Evolutionary conservation across 2,329 filamentous ascomycete species (phyloP).

Genomic region (Rosellinia necatrix): DNA sequence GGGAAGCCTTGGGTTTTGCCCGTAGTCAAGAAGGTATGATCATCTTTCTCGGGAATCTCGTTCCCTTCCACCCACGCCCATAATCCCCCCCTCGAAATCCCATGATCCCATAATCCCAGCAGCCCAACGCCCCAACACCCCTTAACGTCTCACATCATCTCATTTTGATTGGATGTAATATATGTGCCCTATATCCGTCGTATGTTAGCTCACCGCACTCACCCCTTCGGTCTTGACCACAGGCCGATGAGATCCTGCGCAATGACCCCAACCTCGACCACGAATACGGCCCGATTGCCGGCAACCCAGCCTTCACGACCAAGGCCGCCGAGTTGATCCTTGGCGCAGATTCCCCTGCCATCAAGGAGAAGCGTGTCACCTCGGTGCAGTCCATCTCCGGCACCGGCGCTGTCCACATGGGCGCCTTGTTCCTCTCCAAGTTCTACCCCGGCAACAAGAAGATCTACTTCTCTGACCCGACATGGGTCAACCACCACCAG

Average conservation of each 20-base stretch:
- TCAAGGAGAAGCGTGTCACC: slow-evolving; percentile 78
- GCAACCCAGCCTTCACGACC: slow-evolving; percentile 80
- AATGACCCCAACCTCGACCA: slow-evolving; percentile 92
- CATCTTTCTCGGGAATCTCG: slow-evolving; percentile 2
- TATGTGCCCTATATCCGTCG: too few species aligned
- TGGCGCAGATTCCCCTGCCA: slow-evolving; percentile 77
- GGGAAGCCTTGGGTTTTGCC: slow-evolving; percentile 97
- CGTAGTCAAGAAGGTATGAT: slow-evolving; percentile 88
- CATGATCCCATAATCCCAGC: too few species aligned
- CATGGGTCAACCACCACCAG: slow-evolving; percentile 98
- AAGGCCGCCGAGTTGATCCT: slow-evolving; percentile 92
- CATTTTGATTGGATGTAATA: too few species aligned
- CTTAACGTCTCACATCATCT: too few species aligned
- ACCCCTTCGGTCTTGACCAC: slow-evolving; percentile 30
- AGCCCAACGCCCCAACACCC: too few species aligned
- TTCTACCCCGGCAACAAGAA: slow-evolving; percentile 80
- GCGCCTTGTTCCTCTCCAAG: slow-evolving; percentile 88
- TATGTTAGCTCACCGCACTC: slow-evolving; percentile 28
- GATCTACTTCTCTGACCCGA: slow-evolving; percentile 91
- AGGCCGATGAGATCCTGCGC: slow-evolving; percentile 90
- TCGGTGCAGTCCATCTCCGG: slow-evolving; percentile 96
- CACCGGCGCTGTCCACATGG: slow-evolving; percentile 92
- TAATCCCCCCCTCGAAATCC: too few species aligned
- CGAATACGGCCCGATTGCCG: slow-evolving; percentile 97
- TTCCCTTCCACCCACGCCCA: neutral